Base-by-base conservation (phyloP, 2,329 filamentous ascomycete genomes). In the Talaromyces islandicus region DNA sequence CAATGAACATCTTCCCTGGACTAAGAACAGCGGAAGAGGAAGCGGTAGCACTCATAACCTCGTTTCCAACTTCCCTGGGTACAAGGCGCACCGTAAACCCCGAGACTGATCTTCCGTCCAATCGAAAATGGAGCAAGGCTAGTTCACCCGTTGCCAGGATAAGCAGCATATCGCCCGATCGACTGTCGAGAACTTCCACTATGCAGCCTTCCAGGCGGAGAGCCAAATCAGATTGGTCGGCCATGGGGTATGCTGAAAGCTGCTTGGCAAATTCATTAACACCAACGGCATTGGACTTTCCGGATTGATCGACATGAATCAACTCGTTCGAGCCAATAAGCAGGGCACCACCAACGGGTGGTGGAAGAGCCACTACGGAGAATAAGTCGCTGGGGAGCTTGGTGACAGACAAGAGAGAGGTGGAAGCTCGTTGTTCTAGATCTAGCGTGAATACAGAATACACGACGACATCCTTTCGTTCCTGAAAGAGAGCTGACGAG, bases 361-460 rank as follows among this genome's bases (percentile, higher is more conserved):
- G 82, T 4, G 92, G 91, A 3, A 99, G 78, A 7, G 94, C 87
- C 52, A 97, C 80, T 50, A 97, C 88, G 66, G 86, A 85, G 72
- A 88, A 91, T 10, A 97, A 81, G 73, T 97, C 93, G 70, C 91
- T 92, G 0, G 94, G 95, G 48, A 99, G 83, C 46, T 88, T 88
- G 24, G 85, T 82, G 54, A 97, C 91, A 0, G 92, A 94, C 7
- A 97, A 82, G 64, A 99, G 90, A 1, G 91, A 92, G 1, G 94
- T 99, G 3, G 92, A 97, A 2, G 92, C 92, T 67, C 88, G 89
- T 73, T 97, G 92, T 68, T 96, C 91, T 54, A 99, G 81, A 70
- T 99, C 94, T 56, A 99, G 81, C 0, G 94, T 97, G 70, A 97
- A 96, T 63, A 99, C 93, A 70, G 92, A 92, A 77, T 97, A 99